A percentile compares a stretch with the other conserved stretches of the same genome.
Conservation (phyloP, 257 asterid species). For the Leptodermis oblonga region DNA sequence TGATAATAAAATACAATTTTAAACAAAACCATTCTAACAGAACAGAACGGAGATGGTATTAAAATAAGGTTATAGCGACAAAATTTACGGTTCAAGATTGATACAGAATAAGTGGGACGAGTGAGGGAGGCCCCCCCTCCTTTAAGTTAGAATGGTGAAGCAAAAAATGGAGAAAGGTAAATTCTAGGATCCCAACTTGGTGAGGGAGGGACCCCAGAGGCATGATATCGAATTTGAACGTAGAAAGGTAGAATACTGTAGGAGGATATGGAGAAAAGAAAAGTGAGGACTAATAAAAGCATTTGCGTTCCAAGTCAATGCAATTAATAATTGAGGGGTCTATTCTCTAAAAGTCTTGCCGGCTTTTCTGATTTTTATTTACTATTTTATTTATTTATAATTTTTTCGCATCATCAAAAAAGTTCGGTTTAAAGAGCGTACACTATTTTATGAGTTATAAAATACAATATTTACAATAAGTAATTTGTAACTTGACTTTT, state of each 20-base stretch:
- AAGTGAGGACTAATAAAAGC: not conserved
- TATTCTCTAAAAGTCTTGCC: slow-evolving; percentile 1
- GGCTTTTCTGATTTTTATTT: not conserved
- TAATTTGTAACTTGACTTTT: too few relatives aligned
- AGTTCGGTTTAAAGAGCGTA: too few relatives aligned
- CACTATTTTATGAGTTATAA: too few relatives aligned
- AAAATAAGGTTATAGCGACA: too few relatives aligned
- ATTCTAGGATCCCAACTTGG: not conserved
- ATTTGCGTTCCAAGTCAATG: slow-evolving; percentile 13
- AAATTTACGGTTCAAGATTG: too few relatives aligned
- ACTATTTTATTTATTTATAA: not conserved
- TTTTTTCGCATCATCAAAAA: not conserved
- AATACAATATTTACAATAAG: too few relatives aligned
- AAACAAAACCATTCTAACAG: too few relatives aligned
- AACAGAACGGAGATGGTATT: too few relatives aligned
- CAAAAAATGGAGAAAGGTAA: not conserved
- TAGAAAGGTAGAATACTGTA: not conserved
- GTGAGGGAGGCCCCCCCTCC: too few relatives aligned
- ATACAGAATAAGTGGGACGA: too few relatives aligned
- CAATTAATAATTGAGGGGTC: slow-evolving; percentile 4
- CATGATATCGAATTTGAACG: not conserved
- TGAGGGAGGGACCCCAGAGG: not conserved
- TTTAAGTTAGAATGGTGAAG: not conserved
- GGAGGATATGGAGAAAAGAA: not conserved
- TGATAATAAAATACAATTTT: too few relatives aligned